Base-by-base conservation (phyloP, 2,329 filamentous ascomycete species). In the Phaeosphaeria sp. region DNA sequence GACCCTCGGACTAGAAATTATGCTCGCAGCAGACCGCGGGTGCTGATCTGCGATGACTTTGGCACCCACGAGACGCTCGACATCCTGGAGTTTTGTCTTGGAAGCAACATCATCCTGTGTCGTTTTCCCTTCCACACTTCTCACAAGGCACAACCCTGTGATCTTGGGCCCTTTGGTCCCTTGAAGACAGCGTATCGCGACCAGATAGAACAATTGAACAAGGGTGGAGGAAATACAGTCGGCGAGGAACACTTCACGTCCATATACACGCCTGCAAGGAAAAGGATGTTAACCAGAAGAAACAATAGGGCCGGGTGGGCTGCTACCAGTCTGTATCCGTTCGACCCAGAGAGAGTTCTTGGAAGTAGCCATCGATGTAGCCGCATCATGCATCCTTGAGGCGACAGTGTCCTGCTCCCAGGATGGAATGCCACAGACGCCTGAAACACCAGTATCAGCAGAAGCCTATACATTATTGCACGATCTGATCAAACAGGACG, bases 1-100 rank as follows among this genome's bases (percentile, higher is more conserved):
- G 58, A 79, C 60, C 73, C 71, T 11, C 41, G 73, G 57, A 78
- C 73, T 3, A 71, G 64, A 63, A 60, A 52, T 49, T 54, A 52
- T 54, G 74, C 72, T 55, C 62, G 73, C 27, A 30, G 63, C 9
- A 73, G 66, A 54, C 74, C 66, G 57, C 70, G 73, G 0, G 53
- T 77, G 1, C 63, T 46, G 20, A 46, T 46, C 21, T 46, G 21
- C 21, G 21, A 46, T 46, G 43, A 21, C 2, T 46, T 46, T 9
- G 21, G 43, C 1, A 46, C 43, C 1, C 43, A 46, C 17, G 43
- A 46, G 20, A 46, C 43, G 11, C 43, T 46, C 2, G 21, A 46
- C 13, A 25, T 46, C 21, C 43, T 46, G 7, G 43, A 46, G 17
- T 46, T 46, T 21, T 25, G 21, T 9, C 13, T 46, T 25, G 23